Evolutionary conservation across 495 filamentous ascomycete species (phyloP).

Genomic region (Hypoxylon rickii): DNA sequence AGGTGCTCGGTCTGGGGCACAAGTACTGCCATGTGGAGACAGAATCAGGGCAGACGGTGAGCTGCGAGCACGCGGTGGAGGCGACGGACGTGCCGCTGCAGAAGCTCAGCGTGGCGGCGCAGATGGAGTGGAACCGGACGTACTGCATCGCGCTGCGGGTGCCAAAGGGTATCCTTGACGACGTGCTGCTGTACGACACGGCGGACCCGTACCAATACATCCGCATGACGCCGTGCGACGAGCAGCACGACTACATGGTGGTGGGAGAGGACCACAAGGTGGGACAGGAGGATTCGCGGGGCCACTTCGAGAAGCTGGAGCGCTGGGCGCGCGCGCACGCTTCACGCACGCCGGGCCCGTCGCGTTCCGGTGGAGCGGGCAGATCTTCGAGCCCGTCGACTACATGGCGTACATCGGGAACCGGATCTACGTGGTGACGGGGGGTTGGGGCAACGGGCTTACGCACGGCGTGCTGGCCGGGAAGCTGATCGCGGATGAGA

Average conservation of each 20-base stretch:
- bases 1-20: constrained; percentile 41
- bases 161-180: constrained; percentile 54
- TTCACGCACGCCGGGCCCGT: constrained; percentile 54
- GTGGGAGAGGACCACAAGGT: constrained; percentile 67
- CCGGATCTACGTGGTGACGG: constrained; percentile 59
- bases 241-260: constrained; percentile 60
- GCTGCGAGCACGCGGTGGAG: constrained; percentile 54
- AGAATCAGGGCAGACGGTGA: constrained; percentile 50
- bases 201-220: constrained; percentile 60
- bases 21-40: constrained; percentile 51
- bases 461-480: constrained; percentile 61
- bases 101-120: constrained; percentile 54
- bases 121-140: constrained; percentile 56
- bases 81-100: constrained; percentile 62
- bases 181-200: constrained; percentile 60
- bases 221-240: constrained; percentile 55
- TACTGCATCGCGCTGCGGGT: constrained; percentile 64
- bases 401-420: constrained; percentile 60
- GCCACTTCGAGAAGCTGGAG: constrained; percentile 53
- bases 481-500: constrained; percentile 58
- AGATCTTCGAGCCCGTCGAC: constrained; percentile 62
- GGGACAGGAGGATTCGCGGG: constrained; percentile 53
- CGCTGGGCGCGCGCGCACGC: constrained; percentile 56
- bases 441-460: constrained; percentile 63
- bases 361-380: constrained; percentile 62